phyloP scores from a whole-genome alignment of 768 basidiomycete species.

The Tylopilus sp. region DNA sequence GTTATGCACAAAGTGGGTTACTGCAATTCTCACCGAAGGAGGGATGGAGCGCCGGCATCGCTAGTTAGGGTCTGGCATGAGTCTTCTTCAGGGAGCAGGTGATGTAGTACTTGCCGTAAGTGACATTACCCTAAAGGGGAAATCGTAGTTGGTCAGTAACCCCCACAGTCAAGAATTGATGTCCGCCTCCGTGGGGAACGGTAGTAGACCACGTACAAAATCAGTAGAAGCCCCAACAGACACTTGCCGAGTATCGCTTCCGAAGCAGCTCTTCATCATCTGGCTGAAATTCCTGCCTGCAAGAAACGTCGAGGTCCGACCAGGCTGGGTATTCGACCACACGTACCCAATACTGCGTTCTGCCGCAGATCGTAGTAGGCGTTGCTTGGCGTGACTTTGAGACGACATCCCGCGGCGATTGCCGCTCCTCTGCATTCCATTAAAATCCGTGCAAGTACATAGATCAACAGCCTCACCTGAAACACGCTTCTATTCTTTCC shows the following conservation, averaged over 20 bases:
- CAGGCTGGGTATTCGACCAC: background rate
- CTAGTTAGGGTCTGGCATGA: slow-evolving; percentile 32
- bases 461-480: slow-evolving; percentile 48
- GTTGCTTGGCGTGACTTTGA: slow-evolving; percentile 39
- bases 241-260: slow-evolving; percentile 33
- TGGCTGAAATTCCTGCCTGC: slow-evolving; percentile 56
- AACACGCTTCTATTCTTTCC: slow-evolving; percentile 63
- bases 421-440: slow-evolving; percentile 54
- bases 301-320: slow-evolving; percentile 3
- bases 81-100: slow-evolving; percentile 4
- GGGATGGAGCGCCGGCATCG: slow-evolving; percentile 62
- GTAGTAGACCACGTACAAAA: slow-evolving; percentile 50
- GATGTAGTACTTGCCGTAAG: slow-evolving; percentile 52
- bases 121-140: slow-evolving; percentile 62
- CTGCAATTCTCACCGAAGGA: slow-evolving; percentile 43
- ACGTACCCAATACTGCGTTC: slow-evolving; percentile 52
- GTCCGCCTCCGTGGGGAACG: background rate
- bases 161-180: background rate
- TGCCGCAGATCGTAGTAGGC: slow-evolving; percentile 59
- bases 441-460: slow-evolving; percentile 1
- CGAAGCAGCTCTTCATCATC: slow-evolving; percentile 43
- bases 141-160: slow-evolving; percentile 13
- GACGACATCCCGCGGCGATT: slow-evolving; percentile 55
- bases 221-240: slow-evolving; percentile 66
- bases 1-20: background rate